Evolutionary conservation across 2,329 filamentous ascomycete genomes (phyloP).

Genomic region (Alternaria postmessia): DNA sequence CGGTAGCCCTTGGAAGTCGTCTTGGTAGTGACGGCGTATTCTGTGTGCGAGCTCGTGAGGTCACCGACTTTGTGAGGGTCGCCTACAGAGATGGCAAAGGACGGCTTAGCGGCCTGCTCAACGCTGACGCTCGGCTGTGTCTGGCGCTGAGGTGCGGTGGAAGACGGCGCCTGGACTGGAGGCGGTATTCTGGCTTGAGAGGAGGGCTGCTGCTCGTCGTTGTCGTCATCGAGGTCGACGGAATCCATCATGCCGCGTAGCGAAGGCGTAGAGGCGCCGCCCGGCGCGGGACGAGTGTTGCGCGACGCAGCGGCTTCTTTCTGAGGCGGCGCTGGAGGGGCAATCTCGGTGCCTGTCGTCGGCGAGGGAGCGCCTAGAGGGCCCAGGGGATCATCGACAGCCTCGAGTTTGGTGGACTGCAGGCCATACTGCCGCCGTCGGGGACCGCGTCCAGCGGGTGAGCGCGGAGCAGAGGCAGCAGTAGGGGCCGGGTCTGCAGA

Average conservation of each 20-base stretch:
- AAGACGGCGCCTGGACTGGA: conserved; percentile 63
- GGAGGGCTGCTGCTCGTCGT: conserved; percentile 55
- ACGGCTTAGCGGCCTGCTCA: conserved; percentile 92
- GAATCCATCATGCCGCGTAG: conserved; percentile 66
- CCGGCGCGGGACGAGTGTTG: conserved; percentile 60
- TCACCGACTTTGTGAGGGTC: conserved; percentile 99
- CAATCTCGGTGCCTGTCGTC: conserved; percentile 61
- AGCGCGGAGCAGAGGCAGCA: conserved; percentile 55
- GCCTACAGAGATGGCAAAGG: conserved; percentile 88
- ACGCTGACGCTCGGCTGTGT: conserved; percentile 83
- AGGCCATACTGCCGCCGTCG: conserved; percentile 70
- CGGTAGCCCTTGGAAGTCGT: conserved; percentile 97
- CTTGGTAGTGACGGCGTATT: conserved; percentile 95
- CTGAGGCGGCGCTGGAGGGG: conserved; percentile 72
- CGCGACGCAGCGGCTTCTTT: conserved; percentile 65
- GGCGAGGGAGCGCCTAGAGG: conserved; percentile 75
- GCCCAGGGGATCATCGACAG: conserved; percentile 77
- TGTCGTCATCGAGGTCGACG: conserved; percentile 74
- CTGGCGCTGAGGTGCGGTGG: conserved; percentile 59
- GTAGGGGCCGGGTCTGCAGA: conserved; percentile 42
- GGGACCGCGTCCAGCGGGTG: conserved; percentile 59
- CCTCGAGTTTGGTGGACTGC: conserved; percentile 79
- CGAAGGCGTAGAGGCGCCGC: conserved; percentile 60
- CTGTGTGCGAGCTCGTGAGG: conserved; percentile 94
- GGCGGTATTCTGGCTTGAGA: conserved; percentile 70